Evolutionary conservation across 257 asterid genomes (phyloP).

Genomic region (Solanum pinnatisectum): DNA sequence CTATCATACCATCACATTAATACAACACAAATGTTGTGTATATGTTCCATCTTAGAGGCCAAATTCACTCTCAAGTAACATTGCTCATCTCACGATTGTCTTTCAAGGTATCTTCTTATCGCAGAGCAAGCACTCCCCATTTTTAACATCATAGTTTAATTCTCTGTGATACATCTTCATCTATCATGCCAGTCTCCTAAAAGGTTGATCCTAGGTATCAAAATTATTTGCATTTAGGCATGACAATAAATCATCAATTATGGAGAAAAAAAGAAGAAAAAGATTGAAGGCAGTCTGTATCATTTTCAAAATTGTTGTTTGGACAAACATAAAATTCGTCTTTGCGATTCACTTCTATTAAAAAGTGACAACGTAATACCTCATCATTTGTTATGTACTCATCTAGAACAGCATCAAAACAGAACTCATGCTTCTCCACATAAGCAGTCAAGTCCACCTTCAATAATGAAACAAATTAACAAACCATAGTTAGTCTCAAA

Average conservation of each 20-base stretch:
- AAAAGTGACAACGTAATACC: slow-evolving; percentile 31
- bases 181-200: not conserved
- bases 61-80: not conserved
- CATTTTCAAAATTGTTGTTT: not conserved
- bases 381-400: slow-evolving; percentile 90
- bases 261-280: not conserved
- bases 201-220: not conserved
- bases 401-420: slow-evolving; percentile 97
- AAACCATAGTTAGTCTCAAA: slow-evolving; percentile 18
- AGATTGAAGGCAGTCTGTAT: not conserved
- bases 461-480: slow-evolving; percentile 4
- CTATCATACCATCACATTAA: not conserved
- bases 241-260: not conserved
- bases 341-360: not conserved
- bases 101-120: not conserved
- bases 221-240: not conserved
- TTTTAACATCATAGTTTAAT: not conserved
- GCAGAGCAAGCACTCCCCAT: not conserved
- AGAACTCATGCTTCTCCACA: slow-evolving; percentile 94
- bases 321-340: not conserved
- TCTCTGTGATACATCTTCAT: not conserved
- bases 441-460: slow-evolving; percentile 99
- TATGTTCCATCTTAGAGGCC: not conserved
- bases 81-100: not conserved
- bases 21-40: not conserved